These are phyloP conservation scores for Aeminium ludgeri DNA, from an alignment of 495 filamentous ascomycete genomes.

Conservation along the genomic window DNA sequence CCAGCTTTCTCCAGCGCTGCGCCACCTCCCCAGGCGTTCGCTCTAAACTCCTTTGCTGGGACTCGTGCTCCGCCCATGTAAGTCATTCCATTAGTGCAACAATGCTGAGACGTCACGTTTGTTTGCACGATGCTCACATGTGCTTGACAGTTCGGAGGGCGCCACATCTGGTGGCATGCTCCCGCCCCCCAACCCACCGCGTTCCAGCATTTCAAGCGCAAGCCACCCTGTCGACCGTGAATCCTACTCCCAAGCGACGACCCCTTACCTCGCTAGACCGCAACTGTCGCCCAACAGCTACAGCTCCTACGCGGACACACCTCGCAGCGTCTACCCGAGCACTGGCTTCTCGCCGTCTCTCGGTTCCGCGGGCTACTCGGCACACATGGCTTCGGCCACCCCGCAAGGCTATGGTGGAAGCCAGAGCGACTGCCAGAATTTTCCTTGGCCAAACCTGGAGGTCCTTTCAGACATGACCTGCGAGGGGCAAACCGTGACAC, in stretches of 20 bases:
- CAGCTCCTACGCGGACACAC: slow-evolving; percentile 20
- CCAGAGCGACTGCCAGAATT: slow-evolving; percentile 11
- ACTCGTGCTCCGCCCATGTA: slow-evolving; percentile 21
- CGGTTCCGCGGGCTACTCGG: slow-evolving; percentile 3
- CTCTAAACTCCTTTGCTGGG: slow-evolving; percentile 11
- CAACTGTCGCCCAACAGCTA: slow-evolving; percentile 15
- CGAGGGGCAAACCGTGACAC: slow-evolving; percentile 43
- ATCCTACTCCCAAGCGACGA: slow-evolving; percentile 14
- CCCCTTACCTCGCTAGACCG: not conserved
- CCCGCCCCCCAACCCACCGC: slow-evolving; percentile 19
- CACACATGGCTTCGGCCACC: slow-evolving; percentile 6
- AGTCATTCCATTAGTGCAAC: slow-evolving; percentile 16
- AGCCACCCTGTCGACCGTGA: slow-evolving; percentile 14
- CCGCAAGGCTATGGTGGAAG: not conserved
- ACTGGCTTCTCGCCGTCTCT: slow-evolving; percentile 13
- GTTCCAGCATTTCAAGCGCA: slow-evolving; percentile 17
- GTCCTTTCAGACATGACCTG: slow-evolving; percentile 40
- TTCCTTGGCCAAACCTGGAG: slow-evolving; percentile 29
- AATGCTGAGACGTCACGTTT: slow-evolving; percentile 6
- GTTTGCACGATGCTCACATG: slow-evolving; percentile 15
- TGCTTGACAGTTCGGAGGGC: slow-evolving; percentile 18
- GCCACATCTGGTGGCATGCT: slow-evolving; percentile 18
- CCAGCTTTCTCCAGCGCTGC: slow-evolving; percentile 13
- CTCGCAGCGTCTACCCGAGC: slow-evolving; percentile 17
- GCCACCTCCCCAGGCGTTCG: slow-evolving; percentile 16